Percentiles rank a stretch among this genome's conserved stretches.
Evolutionary conservation across 257 asterid species (phyloP).

Genomic region (Solanum etuberosum): DNA sequence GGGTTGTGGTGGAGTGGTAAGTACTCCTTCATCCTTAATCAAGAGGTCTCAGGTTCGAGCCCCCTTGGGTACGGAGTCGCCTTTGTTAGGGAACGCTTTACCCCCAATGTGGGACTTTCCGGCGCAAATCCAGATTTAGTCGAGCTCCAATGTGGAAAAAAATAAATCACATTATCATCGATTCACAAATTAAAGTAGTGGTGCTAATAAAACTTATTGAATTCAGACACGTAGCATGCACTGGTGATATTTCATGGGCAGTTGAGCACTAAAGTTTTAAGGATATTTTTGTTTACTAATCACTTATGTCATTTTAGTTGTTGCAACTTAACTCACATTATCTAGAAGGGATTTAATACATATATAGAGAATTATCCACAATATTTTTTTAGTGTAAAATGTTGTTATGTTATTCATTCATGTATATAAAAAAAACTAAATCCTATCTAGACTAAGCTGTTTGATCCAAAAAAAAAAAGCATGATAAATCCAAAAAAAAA

Average conservation of each 20-base stretch:
- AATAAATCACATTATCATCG: too few species aligned
- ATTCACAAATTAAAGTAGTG: not conserved
- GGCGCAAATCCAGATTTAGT: too few species aligned
- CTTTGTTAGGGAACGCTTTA: too few species aligned
- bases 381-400: not conserved
- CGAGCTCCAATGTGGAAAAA: too few species aligned
- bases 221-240: not conserved
- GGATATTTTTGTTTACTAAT: not conserved
- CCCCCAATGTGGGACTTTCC: too few species aligned
- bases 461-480: not conserved
- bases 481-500: not conserved
- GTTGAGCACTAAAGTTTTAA: not conserved
- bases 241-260: not conserved
- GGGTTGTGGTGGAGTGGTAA: too few species aligned
- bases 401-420: not conserved
- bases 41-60: too few species aligned
- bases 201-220: not conserved
- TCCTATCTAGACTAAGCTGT: not conserved
- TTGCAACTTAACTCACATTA: not conserved
- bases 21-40: too few species aligned
- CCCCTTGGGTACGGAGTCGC: too few species aligned
- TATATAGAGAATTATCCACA: not conserved
- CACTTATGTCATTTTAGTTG: not conserved
- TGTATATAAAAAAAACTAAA: not conserved
- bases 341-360: not conserved